Base-by-base conservation (phyloP, 2,329 filamentous ascomycete genomes). In the Penicillium digitatum region DNA sequence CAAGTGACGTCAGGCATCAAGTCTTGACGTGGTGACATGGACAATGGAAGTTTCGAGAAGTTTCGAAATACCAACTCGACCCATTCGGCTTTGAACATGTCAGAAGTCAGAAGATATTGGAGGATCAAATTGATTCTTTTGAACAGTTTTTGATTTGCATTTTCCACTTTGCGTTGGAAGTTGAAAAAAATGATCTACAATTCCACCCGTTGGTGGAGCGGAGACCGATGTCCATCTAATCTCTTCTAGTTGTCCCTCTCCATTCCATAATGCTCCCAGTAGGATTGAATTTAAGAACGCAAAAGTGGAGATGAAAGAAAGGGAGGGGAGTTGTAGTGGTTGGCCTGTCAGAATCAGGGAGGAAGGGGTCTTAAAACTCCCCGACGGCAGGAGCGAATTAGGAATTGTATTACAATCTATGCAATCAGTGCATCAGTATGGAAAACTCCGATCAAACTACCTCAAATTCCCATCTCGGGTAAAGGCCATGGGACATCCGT, bases 31-130 rank as follows among this genome's bases (percentile, higher is more conserved):
- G 43, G 68, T 66, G 68, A 72, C 66, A 63, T 67, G 60, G 14
- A 16, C 11, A 26, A 64, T 65, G 53, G 72, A 74, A 74, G 57
- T 52, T 74, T 74, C 72, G 57, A 63, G 72, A 74, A 74, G 57
- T 44, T 73, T 74, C 72, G 39, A 62, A 42, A 11, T 31, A 45
- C 35, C 18, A 40, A 51, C 27, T 6, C 37, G 27, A 31, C 29
- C 20, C 12, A 40, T 32, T 14, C 7, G 11, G 18, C 11, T 22
- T 22, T 9, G 14, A 34, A 14, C 5, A 12, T 7, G 12, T 10
- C 38, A 16, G 14, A 43, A 31, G 1, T 37, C 49, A 31, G 18
- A 16, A 45, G 20, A 16, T n/a, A 12, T 49, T 31, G 16, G 9
- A 32, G 24, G 6, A 5, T 26, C 18, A n/a, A n/a, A n/a, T 10